Evolutionary conservation across 345 rosid species (phyloP), one percentile per base, ranked within the genome.

Genomic region (Pseudoturritis turrita): DNA sequence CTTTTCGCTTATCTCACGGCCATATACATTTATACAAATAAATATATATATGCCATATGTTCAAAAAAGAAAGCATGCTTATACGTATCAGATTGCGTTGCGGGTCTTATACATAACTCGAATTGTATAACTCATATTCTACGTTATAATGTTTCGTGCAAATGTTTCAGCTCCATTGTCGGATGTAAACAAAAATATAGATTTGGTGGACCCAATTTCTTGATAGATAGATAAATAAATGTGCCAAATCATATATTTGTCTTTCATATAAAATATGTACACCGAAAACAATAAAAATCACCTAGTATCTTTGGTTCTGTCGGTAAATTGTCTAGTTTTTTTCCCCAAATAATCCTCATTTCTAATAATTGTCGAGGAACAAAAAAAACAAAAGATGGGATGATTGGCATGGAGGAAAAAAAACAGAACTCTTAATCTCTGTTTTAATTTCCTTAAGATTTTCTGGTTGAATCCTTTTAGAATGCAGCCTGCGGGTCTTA

Each of bases 121-220:
- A 23, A 33, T 54, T 55, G 58, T 44, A 73, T 73, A 64, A 37
- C 71, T 39, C 72, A 29, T 28, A 35, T 19, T 47, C 39, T 57
- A 65, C 45, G 72, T 74, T 57, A 28, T 19, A 47, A 14, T 39
- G 59, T 73, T 73, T 56, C 72, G 52, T 65, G 72, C 44, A 56
- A 56, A 73, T 18, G 23, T 61, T 75, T 75, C 63, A n/a, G n/a
- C 62, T 59, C 56, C 7, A 50, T 67, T 67, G 28, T 60, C 64
- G 62, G 62, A 15, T 51, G 31, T 51, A 43, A 61, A 35, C 50
- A 28, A 44, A 62, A 41, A 25, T 62, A 60, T 52, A 23, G 68
- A 61, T 61, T 61, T 60, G 56, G 74, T 75, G 64, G 69, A 68
- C 68, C 65, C 74, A 25, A 14, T 43, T 41, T 60, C 29, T 67